Conservation (phyloP, 352 stramenopile species). For the Globisporangium echinulatum region DNA sequence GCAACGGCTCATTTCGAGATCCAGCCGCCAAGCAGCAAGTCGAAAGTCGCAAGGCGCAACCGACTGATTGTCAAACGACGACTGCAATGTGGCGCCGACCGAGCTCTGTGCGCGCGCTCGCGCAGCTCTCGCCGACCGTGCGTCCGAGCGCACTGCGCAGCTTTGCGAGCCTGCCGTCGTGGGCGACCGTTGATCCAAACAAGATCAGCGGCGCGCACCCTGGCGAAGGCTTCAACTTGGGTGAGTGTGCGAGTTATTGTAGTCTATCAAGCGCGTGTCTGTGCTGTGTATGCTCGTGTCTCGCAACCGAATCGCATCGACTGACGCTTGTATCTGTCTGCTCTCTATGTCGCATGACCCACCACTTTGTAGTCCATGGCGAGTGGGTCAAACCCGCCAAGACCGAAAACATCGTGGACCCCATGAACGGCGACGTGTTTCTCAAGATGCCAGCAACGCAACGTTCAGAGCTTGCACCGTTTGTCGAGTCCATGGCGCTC, state of each 20-base stretch:
- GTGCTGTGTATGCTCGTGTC: background rate
- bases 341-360: background rate
- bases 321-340: background rate
- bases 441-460: slow-evolving; percentile 92
- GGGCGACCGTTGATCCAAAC: slow-evolving; percentile 90
- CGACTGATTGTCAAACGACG: background rate
- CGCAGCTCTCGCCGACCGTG: slow-evolving; percentile 17
- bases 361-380: slow-evolving; percentile 59
- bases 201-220: slow-evolving; percentile 73
- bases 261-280: too few species aligned
- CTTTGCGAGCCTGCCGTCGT: slow-evolving; percentile 74
- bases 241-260: slow-evolving; percentile 17
- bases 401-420: slow-evolving; percentile 88
- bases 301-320: background rate
- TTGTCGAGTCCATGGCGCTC: slow-evolving; percentile 88
- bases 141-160: slow-evolving; percentile 19
- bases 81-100: slow-evolving; percentile 23
- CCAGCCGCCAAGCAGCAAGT: background rate
- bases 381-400: slow-evolving; percentile 77
- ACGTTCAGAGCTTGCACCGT: slow-evolving; percentile 84
- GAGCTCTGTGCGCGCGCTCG: slow-evolving; percentile 8
- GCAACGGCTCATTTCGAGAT: slow-evolving; percentile 2
- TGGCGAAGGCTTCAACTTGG: slow-evolving; percentile 86
- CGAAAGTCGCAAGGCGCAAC: background rate
- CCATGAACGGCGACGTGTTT: slow-evolving; percentile 93